These are phyloP conservation scores for Bullera alba DNA, from an alignment of 768 basidiomycete genomes.

Conservation along the genomic window DNA sequence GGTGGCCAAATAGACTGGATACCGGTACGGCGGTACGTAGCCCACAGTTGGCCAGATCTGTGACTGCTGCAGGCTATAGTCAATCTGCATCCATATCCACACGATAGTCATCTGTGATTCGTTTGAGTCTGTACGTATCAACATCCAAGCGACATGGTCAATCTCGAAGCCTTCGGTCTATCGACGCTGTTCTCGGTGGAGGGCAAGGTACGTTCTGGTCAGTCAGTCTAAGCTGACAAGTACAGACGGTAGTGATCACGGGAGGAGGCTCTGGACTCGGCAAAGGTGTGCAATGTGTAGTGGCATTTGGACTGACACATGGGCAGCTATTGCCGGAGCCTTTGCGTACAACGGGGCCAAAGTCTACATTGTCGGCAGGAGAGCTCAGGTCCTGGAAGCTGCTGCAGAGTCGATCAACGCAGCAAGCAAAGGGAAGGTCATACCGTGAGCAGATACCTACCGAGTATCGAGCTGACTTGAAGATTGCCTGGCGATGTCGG, in stretches of 20 bases:
- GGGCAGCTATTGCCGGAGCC: conserved; percentile 14
- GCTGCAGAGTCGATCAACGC: conserved; percentile 27
- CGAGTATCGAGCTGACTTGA: neutral
- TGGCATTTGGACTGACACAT: conserved; percentile 13
- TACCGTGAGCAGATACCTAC: neutral
- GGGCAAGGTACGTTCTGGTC: conserved; percentile 6
- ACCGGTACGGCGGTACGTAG: too few relatives aligned
- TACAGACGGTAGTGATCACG: conserved; percentile 22
- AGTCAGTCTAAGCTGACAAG: neutral
- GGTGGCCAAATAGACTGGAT: too few relatives aligned
- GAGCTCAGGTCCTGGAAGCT: conserved; percentile 25
- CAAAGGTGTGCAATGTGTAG: neutral
- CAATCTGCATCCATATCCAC: too few relatives aligned
- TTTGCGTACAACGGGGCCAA: conserved; percentile 30
- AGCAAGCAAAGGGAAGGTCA: neutral
- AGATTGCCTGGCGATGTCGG: conserved; percentile 28
- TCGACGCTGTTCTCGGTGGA: neutral
- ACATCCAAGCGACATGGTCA: neutral
- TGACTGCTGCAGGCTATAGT: too few relatives aligned
- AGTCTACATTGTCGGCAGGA: conserved; percentile 39
- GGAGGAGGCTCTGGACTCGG: conserved; percentile 18
- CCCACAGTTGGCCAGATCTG: too few relatives aligned
- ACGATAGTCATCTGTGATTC: too few relatives aligned
- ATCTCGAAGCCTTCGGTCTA: neutral
- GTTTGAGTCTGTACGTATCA: too few relatives aligned